These are phyloP conservation scores for Canavalia ensiformis DNA, from an alignment of 306 rosid genomes.

Conservation along the genomic window DNA sequence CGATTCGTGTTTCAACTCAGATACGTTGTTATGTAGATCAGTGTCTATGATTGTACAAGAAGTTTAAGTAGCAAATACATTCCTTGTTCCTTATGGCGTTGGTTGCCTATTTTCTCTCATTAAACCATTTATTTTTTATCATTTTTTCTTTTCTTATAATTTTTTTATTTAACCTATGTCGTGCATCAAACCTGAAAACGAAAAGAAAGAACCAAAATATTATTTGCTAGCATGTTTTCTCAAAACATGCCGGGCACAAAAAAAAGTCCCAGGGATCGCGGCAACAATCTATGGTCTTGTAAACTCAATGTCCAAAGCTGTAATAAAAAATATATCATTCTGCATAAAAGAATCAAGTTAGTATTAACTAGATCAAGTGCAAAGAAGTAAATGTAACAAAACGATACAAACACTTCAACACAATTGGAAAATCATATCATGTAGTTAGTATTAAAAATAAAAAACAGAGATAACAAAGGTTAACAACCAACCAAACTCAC, in stretches of 20 bases:
- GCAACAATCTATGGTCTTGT: conserved; percentile 92
- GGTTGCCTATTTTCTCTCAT: too few species aligned
- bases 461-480: background rate
- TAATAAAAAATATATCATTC: conserved; percentile 65
- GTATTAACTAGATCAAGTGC: conserved; percentile 61
- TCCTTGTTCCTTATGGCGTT: too few species aligned
- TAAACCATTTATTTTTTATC: too few species aligned
- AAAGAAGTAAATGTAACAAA: conserved; percentile 37
- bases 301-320: conserved; percentile 98
- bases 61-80: too few species aligned
- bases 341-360: conserved; percentile 60
- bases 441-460: background rate
- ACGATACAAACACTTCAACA: background rate
- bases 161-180: background rate
- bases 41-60: too few species aligned
- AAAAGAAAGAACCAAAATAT: conserved; percentile 91
- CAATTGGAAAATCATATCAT: conserved; percentile 6
- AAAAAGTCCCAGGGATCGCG: conserved; percentile 92
- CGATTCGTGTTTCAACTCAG: too few species aligned
- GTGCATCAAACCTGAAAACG: conserved; percentile 83
- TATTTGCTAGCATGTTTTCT: conserved; percentile 96
- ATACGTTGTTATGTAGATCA: too few species aligned
- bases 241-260: conserved; percentile 96
- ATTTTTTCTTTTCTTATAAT: too few species aligned
- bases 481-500: background rate